Conservation (phyloP, 495 filamentous ascomycete species). For the Annulohypoxylon bovei region DNA sequence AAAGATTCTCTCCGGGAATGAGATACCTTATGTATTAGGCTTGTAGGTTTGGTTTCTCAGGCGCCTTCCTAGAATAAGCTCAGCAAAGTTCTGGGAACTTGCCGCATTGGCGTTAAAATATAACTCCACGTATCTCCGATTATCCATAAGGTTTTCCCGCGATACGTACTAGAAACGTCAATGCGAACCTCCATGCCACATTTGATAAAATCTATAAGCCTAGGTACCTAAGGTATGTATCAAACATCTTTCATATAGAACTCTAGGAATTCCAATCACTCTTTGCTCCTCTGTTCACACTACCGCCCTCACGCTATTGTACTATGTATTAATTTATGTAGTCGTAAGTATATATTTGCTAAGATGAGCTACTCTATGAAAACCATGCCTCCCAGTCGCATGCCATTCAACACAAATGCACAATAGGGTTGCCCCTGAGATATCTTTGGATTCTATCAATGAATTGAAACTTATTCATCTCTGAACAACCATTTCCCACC, state of each 20-base stretch:
- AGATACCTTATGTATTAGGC: too few species aligned
- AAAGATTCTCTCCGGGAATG: too few species aligned
- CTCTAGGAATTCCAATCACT: not conserved
- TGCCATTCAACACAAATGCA: constrained; percentile 6
- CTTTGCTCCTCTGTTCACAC: not conserved
- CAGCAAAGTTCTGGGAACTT: too few species aligned
- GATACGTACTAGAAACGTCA: too few species aligned
- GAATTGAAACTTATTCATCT: constrained; percentile 69
- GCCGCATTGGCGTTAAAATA: too few species aligned
- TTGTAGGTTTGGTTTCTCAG: too few species aligned
- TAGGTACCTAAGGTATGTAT: not conserved
- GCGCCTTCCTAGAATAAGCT: too few species aligned
- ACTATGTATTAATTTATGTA: constrained; percentile 1
- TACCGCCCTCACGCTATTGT: not conserved
- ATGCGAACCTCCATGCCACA: too few species aligned
- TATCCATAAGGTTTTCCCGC: too few species aligned
- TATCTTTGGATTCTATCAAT: not conserved
- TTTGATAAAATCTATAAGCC: too few species aligned
- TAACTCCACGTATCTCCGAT: too few species aligned
- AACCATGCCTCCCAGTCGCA: not conserved
- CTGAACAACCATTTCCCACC: constrained; percentile 80
- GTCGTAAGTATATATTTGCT: not conserved
- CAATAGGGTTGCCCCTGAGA: constrained; percentile 6
- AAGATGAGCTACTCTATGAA: not conserved
- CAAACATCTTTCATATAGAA: not conserved